A percentile compares a stretch with the other conserved stretches of the same genome.
These are phyloP conservation scores for Suillus placidus DNA, from an alignment of 768 basidiomycete species.

Conservation along the genomic window DNA sequence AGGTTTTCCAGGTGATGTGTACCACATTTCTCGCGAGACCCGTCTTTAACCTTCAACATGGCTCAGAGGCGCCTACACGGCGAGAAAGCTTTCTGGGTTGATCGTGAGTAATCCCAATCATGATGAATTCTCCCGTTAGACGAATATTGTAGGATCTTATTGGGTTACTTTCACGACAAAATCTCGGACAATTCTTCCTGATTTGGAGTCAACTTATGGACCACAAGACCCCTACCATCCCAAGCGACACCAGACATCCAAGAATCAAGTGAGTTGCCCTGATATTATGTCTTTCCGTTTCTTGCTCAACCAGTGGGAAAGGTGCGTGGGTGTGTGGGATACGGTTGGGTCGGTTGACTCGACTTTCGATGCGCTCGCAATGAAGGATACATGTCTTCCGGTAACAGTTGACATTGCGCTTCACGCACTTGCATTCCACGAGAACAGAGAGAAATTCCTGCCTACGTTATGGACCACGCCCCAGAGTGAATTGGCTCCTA, in stretches of 20 bases:
- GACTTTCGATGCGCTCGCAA: constrained; percentile 16
- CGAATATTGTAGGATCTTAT: constrained; percentile 18
- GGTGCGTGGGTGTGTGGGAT: constrained; percentile 26
- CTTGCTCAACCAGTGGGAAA: constrained; percentile 5
- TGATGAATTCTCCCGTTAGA: not conserved
- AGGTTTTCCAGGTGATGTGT: constrained; percentile 8
- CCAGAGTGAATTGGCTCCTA: constrained; percentile 2
- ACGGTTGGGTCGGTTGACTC: constrained; percentile 22
- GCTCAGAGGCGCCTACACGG: constrained; percentile 12
- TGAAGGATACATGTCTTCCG: constrained; percentile 20
- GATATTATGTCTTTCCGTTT: constrained; percentile 1
- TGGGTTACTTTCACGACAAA: constrained; percentile 16
- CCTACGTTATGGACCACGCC: constrained; percentile 22
- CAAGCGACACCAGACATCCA: not conserved
- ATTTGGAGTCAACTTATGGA: constrained; percentile 17
- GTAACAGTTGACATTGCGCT: constrained; percentile 20
- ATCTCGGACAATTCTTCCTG: constrained; percentile 17
- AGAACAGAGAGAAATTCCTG: constrained; percentile 26
- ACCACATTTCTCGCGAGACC: not conserved
- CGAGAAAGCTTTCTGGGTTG: constrained; percentile 13
- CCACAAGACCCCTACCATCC: constrained; percentile 7
- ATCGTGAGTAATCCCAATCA: constrained; percentile 1
- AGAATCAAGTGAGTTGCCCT: not conserved
- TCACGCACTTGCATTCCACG: constrained; percentile 32
- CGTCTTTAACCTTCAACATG: not conserved